Base-by-base conservation (phyloP, 768 basidiomycete genomes). In the Phylloporus sp. region DNA sequence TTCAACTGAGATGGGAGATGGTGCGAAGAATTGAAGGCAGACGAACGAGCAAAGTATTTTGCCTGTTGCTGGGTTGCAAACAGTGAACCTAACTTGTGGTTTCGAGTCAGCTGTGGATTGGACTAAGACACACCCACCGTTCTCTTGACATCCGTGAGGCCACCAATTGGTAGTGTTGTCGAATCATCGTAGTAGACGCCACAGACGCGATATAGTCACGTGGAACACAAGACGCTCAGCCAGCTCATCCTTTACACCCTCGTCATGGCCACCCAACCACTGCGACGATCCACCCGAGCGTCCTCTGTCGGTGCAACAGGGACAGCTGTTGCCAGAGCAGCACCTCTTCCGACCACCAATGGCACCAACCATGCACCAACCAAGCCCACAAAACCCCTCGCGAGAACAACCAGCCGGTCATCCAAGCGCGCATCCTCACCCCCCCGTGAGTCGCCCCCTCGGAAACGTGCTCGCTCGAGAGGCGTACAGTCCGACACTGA, bases 61-160 rank as follows among this genome's bases (percentile, higher is more conserved):
- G 27, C 85, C 82, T 1, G 77, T 88, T 3, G 89, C 86, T 11
- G 89, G 88, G 65, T 89, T 88, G 39, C 63, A 62, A 8, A 91
- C 79, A 15, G 63, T 60, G 47, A 86, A 75, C 18, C 81, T 85
- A 39, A 47, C 16, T 27, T 1, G 38, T 6, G n/a, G 9, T 3
- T n/a, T 50, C 18, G n/a, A 22, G n/a, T 31, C 15, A 13, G 12
- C 6, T 24, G 18, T 3, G 34, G 4, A 6, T 18, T 31, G 11
- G 28, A 16, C 20, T 22, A n/a, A 23, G 22, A 27, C 1, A 16
- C 10, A 36, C 59, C 20, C 20, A 58, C 59, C 40, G 49, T 35
- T 45, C 44, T 35, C 59, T 44, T 28, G 55, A 27, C 20, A 51
- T 29, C 12, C 31, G 47, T 3, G 29, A 11, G 9, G 22, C 44